Evolutionary conservation across 306 rosid species (phyloP).

Genomic region (Medicago lupulina): DNA sequence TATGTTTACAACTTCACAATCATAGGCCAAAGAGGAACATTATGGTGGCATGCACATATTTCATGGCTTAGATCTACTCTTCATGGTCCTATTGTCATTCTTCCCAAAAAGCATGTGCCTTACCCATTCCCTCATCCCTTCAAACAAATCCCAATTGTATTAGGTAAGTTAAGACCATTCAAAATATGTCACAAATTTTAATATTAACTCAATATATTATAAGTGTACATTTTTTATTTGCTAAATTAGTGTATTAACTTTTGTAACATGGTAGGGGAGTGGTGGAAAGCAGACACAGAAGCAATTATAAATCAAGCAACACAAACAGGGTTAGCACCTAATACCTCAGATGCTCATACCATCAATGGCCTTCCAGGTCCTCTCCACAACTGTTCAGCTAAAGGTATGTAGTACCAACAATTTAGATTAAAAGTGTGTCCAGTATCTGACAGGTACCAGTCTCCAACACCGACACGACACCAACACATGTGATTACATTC

Average conservation of each 20-base stretch:
- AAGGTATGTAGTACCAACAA: slow-evolving; percentile 43
- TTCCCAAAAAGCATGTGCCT: slow-evolving; percentile 64
- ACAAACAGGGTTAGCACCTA: slow-evolving; percentile 69
- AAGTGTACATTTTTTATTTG: slow-evolving; percentile 8
- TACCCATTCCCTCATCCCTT: slow-evolving; percentile 73
- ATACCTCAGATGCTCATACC: slow-evolving; percentile 72
- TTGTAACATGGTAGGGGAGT: slow-evolving; percentile 60
- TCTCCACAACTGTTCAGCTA: slow-evolving; percentile 58
- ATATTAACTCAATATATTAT: not conserved
- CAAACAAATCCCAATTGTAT: slow-evolving; percentile 68
- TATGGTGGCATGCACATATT: slow-evolving; percentile 83
- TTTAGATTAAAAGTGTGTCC: not conserved
- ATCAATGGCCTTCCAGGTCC: slow-evolving; percentile 84
- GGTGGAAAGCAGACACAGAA: slow-evolving; percentile 88
- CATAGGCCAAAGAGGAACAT: slow-evolving; percentile 72
- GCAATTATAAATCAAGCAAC: slow-evolving; percentile 66
- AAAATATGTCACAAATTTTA: slow-evolving; percentile 7
- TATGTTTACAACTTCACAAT: slow-evolving; percentile 69
- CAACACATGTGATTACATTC: not conserved
- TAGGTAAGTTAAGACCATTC: slow-evolving; percentile 51
- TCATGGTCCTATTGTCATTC: slow-evolving; percentile 73
- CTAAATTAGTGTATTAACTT: not conserved
- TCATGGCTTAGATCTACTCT: slow-evolving; percentile 76
- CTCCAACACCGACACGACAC: not conserved
- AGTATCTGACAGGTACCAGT: not conserved